These are phyloP conservation scores for Striga asiatica DNA, from an alignment of 257 asterid genomes.

Conservation along the genomic window DNA sequence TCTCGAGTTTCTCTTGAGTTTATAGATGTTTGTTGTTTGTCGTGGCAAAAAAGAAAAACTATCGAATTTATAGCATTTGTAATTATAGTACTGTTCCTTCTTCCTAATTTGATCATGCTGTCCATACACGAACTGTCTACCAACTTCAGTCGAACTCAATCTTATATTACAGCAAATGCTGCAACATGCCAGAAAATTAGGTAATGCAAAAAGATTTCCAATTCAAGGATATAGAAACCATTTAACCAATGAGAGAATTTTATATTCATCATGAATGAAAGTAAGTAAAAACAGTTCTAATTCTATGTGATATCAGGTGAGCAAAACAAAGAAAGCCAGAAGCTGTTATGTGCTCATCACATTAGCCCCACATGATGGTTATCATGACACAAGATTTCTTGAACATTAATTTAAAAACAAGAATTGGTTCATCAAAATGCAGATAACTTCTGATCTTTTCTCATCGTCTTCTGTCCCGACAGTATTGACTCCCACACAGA, in stretches of 20 bases:
- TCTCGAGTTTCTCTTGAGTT: too few species aligned
- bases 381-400: neutral
- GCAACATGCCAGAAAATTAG: too few species aligned
- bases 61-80: too few species aligned
- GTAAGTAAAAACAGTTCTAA: neutral
- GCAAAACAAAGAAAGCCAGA: neutral
- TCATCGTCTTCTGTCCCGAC: conserved; percentile 24
- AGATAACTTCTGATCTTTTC: neutral
- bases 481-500: conserved; percentile 41
- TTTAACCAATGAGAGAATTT: neutral
- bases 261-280: neutral
- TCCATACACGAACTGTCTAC: too few species aligned
- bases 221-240: too few species aligned
- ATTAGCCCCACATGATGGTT: neutral
- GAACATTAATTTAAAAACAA: neutral
- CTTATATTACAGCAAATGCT: too few species aligned
- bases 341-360: neutral
- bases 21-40: too few species aligned
- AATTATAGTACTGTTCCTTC: too few species aligned
- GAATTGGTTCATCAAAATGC: conserved; percentile 1
- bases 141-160: too few species aligned
- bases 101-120: too few species aligned
- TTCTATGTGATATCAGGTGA: neutral
- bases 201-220: too few species aligned
- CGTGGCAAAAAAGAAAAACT: too few species aligned